Evolutionary conservation across 208 protist genomes (phyloP).

Genomic region (Crithidia bombi): DNA sequence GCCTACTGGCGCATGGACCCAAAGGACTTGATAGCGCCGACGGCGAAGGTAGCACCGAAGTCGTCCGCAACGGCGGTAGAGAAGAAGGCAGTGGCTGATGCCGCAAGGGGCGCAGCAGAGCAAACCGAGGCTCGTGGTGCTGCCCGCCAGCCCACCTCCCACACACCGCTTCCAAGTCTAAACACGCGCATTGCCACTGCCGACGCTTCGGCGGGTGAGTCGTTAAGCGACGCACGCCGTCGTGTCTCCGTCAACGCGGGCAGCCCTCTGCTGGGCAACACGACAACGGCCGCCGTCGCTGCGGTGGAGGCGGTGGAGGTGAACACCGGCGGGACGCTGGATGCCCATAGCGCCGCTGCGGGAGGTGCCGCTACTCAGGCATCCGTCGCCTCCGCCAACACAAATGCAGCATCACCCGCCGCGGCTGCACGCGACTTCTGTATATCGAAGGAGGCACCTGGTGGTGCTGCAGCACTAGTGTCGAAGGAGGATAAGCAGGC

Average conservation of each 20-base stretch:
- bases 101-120: neutral
- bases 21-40: constrained; percentile 35
- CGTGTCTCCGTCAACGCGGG: too few relatives aligned
- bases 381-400: neutral
- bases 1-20: constrained; percentile 84
- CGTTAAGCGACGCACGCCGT: too few relatives aligned
- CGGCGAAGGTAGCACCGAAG: constrained; percentile 3
- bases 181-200: too few relatives aligned
- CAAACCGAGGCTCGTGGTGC: neutral
- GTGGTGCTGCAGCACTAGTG: too few relatives aligned
- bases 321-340: neutral
- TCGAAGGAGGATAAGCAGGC: too few relatives aligned
- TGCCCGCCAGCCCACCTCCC: too few relatives aligned
- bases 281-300: neutral
- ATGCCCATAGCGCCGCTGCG: constrained; percentile 1
- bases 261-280: neutral
- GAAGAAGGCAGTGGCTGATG: neutral
- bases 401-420: neutral
- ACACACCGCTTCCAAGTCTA: too few relatives aligned
- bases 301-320: neutral
- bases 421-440: neutral
- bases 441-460: too few relatives aligned
- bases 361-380: neutral
- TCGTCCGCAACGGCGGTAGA: neutral
- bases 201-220: too few relatives aligned